Percentiles rank a stretch among this genome's conserved stretches.
These are phyloP conservation scores for Dendrocalamus sinicus DNA, from an alignment of 176 grass and related monocot species.

Conservation along the genomic window DNA sequence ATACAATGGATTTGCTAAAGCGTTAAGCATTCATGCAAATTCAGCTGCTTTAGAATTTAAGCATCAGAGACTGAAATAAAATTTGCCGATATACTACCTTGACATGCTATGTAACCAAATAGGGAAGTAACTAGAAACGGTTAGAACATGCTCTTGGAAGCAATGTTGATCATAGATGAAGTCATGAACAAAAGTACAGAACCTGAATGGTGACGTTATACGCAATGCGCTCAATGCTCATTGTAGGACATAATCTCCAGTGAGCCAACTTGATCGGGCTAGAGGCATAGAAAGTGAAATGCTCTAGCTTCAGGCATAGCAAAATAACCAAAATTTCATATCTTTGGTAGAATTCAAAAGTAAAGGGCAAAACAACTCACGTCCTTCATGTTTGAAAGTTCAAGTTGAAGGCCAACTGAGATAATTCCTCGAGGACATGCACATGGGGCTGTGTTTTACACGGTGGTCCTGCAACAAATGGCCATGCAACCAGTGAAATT, in stretches of 20 bases:
- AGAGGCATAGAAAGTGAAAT: neutral
- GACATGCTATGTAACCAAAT: neutral
- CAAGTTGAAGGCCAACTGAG: neutral
- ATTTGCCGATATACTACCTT: neutral
- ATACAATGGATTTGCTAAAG: neutral
- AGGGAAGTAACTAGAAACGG: neutral
- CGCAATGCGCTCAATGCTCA: neutral
- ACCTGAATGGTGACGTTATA: neutral
- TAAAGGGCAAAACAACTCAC: neutral
- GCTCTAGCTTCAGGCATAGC: neutral
- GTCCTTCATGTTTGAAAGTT: neutral
- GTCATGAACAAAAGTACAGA: neutral
- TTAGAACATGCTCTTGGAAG: neutral
- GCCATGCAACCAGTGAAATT: conserved; percentile 3
- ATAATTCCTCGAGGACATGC: conserved; percentile 16
- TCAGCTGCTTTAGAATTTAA: neutral
- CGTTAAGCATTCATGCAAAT: neutral
- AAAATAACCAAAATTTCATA: neutral
- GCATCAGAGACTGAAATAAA: neutral
- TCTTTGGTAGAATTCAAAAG: neutral
- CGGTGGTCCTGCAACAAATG: conserved; percentile 39
- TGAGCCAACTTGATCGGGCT: neutral
- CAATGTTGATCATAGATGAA: neutral
- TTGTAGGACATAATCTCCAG: neutral
- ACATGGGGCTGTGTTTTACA: conserved; percentile 35